Evolutionary conservation across 495 filamentous ascomycete species (phyloP), one percentile per base, ranked within the genome.

Genomic region (Sabuloglossum arenarium): DNA sequence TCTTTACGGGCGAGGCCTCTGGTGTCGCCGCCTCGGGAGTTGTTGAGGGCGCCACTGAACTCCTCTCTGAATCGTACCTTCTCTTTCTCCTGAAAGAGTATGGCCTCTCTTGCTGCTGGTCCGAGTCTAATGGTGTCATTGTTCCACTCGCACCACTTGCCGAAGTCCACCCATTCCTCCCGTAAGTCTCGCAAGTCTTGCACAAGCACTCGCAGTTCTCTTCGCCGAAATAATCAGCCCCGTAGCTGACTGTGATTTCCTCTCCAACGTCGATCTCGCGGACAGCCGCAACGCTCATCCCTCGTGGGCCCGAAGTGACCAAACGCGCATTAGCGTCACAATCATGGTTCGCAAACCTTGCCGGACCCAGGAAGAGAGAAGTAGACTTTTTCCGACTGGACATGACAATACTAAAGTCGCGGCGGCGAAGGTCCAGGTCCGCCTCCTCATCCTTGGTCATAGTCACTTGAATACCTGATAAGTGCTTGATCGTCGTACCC

Each of bases 171-270:
- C 91, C 93, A 67, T 93, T 94, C 28, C 75, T 71, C 56, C 74
- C 70, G 11, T 72, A 69, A n/a, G 73, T 68, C 68, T 99, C 91
- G 62, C 91, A 99, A 0, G 85, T 89, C 57, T 72, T 69, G 66
- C 91, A 99, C 1, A 99, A 73, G 66, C 91, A 99, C 65, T 99
- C 93, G 63, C 86, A 86, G 61, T 99, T 99, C 61, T 88, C 81
- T 37, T 82, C 79, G 3, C 93, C 91, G 67, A 99, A 99, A 64
- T 99, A 99, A 63, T 91, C 84, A 31, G 94, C 88, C 12, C 89
- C 85, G 64, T 99, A 99, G 3, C 78, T 85, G 0, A 97, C 89
- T 0, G 93, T 97, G 59, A 99, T 93, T 67, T 97, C 91, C 57
- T 96, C 89, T 3, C 88, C 93, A 2, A 84, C 71, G 25, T 83